phyloP scores from a whole-genome alignment of 2,329 filamentous ascomycete species.

The Ascochyta rabiei region DNA sequence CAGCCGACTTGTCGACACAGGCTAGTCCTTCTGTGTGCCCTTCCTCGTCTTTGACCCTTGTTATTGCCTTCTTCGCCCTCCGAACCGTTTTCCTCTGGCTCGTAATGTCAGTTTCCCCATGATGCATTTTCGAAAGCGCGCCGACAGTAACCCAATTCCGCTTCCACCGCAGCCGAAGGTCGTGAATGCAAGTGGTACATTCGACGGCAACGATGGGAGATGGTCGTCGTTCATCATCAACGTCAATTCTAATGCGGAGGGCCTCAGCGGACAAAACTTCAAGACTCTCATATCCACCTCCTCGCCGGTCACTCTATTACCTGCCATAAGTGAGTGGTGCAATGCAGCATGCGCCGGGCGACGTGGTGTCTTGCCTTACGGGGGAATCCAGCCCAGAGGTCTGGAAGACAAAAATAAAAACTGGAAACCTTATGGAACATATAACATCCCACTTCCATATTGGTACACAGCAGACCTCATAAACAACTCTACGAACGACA shows the following conservation, averaged over 20 bases:
- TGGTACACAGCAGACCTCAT: conserved; percentile 22
- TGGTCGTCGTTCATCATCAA: conserved; percentile 53
- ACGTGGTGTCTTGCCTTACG: conserved; percentile 35
- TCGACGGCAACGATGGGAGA: conserved; percentile 50
- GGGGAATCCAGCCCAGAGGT: conserved; percentile 27
- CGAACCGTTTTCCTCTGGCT: neutral
- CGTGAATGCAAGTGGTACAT: conserved; percentile 29
- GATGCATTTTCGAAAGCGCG: conserved; percentile 35
- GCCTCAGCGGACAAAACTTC: conserved; percentile 43
- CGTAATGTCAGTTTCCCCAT: conserved; percentile 21
- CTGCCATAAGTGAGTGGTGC: conserved; percentile 36
- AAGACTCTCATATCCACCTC: conserved; percentile 43
- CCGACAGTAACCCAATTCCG: conserved; percentile 10
- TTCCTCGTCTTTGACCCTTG: conserved; percentile 20
- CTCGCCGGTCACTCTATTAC: conserved; percentile 32
- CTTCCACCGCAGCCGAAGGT: conserved; percentile 20
- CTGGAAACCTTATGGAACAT: conserved; percentile 26
- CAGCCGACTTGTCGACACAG: conserved; percentile 17
- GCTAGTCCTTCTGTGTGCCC: conserved; percentile 22
- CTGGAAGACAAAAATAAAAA: conserved; percentile 19
- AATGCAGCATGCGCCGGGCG: conserved; percentile 30
- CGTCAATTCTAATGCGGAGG: conserved; percentile 37
- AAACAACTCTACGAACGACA: conserved; percentile 9
- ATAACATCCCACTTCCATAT: conserved; percentile 24
- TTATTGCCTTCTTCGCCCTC: conserved; percentile 17